A percentile compares a stretch with the other conserved stretches of the same genome.
Conservation (phyloP, 768 basidiomycete species). For the Boletus edulis region DNA sequence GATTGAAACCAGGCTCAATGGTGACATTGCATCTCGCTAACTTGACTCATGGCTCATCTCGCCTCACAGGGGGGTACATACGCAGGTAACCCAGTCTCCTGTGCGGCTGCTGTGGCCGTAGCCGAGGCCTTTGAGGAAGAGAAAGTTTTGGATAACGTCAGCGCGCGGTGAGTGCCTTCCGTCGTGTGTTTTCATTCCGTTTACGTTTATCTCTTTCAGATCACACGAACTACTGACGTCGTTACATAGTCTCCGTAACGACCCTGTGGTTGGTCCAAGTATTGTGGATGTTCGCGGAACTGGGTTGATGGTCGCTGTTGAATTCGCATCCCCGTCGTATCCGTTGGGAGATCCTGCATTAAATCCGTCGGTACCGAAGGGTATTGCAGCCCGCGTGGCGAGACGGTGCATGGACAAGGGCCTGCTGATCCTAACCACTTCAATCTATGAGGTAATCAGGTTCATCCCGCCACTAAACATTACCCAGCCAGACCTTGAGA, state of each 20-base stretch:
- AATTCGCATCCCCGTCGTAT: constrained; percentile 65
- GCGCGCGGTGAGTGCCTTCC: constrained; percentile 49
- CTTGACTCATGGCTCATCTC: constrained; percentile 4
- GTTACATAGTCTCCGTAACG: constrained; percentile 55
- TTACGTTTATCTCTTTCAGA: constrained; percentile 33
- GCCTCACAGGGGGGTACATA: constrained; percentile 75
- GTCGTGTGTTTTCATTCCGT: background rate
- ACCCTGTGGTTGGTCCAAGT: constrained; percentile 48
- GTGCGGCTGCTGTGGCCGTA: constrained; percentile 87
- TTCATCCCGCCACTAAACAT: constrained; percentile 95
- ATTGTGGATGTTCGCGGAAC: constrained; percentile 86
- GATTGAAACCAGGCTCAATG: constrained; percentile 76
- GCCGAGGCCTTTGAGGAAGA: constrained; percentile 76
- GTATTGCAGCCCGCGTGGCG: constrained; percentile 67
- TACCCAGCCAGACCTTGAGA: constrained; percentile 66
- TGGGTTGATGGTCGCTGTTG: constrained; percentile 87
- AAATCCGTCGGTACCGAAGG: constrained; percentile 39
- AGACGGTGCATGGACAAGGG: constrained; percentile 84
- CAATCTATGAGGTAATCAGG: constrained; percentile 81
- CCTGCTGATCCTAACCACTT: constrained; percentile 85
- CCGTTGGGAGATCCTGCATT: constrained; percentile 48
- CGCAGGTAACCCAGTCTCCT: constrained; percentile 88
- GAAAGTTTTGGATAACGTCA: constrained; percentile 79
- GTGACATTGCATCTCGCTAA: constrained; percentile 33
- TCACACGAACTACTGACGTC: constrained; percentile 69